These are phyloP conservation scores for Kwoniella europaea DNA, from an alignment of 768 basidiomycete genomes.

Conservation along the genomic window DNA sequence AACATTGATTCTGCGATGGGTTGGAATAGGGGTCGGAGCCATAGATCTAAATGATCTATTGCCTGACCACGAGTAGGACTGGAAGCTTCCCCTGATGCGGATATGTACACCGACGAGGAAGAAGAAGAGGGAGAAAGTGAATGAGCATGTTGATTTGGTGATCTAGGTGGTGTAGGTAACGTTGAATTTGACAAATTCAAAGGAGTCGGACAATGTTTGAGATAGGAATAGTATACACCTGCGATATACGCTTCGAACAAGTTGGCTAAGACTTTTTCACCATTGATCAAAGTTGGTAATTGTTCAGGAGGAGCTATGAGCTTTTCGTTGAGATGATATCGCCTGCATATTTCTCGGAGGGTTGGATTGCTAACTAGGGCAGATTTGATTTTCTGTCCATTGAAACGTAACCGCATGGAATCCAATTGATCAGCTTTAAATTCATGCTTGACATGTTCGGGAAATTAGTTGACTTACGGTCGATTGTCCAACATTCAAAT, in stretches of 20 bases:
- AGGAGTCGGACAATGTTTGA: slow-evolving; percentile 12
- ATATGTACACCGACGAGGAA: not conserved
- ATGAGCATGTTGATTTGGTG: not conserved
- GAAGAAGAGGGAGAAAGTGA: not conserved
- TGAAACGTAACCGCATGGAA: too few relatives aligned
- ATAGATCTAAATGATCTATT: slow-evolving; percentile 31
- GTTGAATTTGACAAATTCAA: not conserved
- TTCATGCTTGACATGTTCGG: not conserved
- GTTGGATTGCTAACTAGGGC: slow-evolving; percentile 40
- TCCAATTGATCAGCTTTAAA: not conserved
- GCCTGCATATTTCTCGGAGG: slow-evolving; percentile 37
- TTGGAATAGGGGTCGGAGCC: slow-evolving; percentile 45
- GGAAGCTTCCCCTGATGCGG: not conserved
- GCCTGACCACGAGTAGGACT: slow-evolving; percentile 27
- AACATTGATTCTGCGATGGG: slow-evolving; percentile 35
- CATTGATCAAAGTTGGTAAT: slow-evolving; percentile 11
- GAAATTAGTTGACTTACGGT: slow-evolving; percentile 31
- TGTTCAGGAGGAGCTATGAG: slow-evolving; percentile 28
- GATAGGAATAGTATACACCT: slow-evolving; percentile 42
- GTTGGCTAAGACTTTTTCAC: slow-evolving; percentile 37
- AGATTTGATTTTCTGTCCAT: slow-evolving; percentile 37
- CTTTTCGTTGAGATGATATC: slow-evolving; percentile 33
- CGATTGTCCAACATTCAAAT: slow-evolving; percentile 34
- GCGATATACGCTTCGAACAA: slow-evolving; percentile 52
- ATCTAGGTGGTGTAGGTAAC: slow-evolving; percentile 17